Base-by-base conservation (phyloP, 225 moss, liverwort and hornwort species). In the Physcomitrium patens region DNA sequence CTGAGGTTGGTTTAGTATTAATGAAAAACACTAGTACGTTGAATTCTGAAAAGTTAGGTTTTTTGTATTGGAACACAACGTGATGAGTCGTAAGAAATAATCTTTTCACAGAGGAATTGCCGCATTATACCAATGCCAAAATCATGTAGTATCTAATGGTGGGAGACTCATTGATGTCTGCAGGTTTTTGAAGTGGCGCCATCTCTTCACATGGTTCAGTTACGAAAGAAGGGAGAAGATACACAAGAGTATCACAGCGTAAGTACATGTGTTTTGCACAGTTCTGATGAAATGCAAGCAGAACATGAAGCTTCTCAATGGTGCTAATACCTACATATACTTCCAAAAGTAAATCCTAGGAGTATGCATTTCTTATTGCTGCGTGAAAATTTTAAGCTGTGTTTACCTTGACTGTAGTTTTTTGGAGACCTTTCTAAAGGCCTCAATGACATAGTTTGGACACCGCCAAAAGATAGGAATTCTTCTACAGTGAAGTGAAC, bases 121-220 rank as follows among this genome's bases (percentile, higher is more conserved):
- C 28, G 17, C 9, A 47, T 47, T 71, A 47, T 71, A 27, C 9
- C 18, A 60, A 19, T 61, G 9, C 13, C 27, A 31, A 20, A 19
- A 14, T 71, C 7, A 31, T 28, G 24, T 48, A 62, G 19, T 13
- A 72, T 19, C 37, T 72, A 18, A 72, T 41, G 23, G 31, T 31
- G 31, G 31, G 26, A n/a, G 48, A 60, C 60, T 8, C 27, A 47
- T 50, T 76, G 53, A 1, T 47, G 70, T 63, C 23, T 61, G 24
- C 84, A 91, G 91, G 86, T 92, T 23, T 92, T 92, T 85, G 90
- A 92, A 71, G 90, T 92, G 47, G 92, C 92, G 28, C 92, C 92
- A 14, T 90, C 90, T 62, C 84, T 92, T 57, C 90, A 85, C 77
- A 92, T 92, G 92, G 90, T 92, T 43, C 88, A 92, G 78, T 71